Conservation (phyloP, 176 grass and related monocot species). For the Saccharum spontaneum region DNA sequence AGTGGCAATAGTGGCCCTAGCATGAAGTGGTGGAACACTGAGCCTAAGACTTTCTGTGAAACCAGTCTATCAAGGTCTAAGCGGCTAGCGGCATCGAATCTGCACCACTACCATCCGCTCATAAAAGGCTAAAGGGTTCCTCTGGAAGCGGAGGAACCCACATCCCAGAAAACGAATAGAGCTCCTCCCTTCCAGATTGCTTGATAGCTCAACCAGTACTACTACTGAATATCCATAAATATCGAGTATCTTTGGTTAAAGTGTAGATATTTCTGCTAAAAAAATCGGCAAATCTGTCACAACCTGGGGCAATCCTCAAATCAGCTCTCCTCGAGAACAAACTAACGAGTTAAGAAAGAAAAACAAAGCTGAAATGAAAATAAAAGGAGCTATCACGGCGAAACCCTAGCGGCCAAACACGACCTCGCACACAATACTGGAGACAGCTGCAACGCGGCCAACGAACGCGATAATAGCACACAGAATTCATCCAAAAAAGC, state of each 20-base stretch:
- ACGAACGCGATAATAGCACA: not conserved
- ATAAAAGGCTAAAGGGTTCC: not conserved
- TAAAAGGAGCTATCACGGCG: not conserved
- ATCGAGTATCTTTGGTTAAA: not conserved
- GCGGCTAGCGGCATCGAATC: not conserved
- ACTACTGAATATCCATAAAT: not conserved
- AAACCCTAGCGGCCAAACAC: slow-evolving; percentile 48
- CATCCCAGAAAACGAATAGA: not conserved
- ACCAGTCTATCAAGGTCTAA: slow-evolving; percentile 13
- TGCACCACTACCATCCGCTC: not conserved
- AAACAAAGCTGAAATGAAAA: not conserved
- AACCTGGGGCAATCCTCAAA: slow-evolving; percentile 2
- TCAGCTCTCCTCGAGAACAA: not conserved
- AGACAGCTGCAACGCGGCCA: not conserved
- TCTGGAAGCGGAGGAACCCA: not conserved
- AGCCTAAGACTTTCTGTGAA: not conserved
- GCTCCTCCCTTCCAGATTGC: slow-evolving; percentile 3
- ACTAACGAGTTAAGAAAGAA: not conserved
- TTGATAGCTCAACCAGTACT: slow-evolving; percentile 10
- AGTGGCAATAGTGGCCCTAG: not conserved
- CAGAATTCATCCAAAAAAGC: not conserved
- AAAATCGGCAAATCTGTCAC: not conserved
- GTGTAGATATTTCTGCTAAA: not conserved
- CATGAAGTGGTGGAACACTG: not conserved
- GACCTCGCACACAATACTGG: not conserved